Conservation (phyloP, 2,329 filamentous ascomycete genomes). For the Alternaria arbusti region DNA sequence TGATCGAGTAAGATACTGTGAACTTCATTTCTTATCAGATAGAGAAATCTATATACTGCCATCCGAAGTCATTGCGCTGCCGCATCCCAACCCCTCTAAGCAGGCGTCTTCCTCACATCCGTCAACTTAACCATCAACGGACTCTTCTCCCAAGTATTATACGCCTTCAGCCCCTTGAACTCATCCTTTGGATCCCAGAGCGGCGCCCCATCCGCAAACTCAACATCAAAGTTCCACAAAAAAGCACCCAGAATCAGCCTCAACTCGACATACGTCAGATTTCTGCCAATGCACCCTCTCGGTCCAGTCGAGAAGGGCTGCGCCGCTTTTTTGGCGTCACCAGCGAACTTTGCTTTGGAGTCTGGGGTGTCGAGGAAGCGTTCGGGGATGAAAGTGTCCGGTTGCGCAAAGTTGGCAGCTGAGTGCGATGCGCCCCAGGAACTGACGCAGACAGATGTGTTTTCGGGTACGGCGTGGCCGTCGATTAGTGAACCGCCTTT, state of each 20-base stretch:
- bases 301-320: constrained; percentile 43
- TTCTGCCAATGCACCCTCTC: constrained; percentile 40
- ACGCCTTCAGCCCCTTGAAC: constrained; percentile 37
- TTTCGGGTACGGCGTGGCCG: constrained; percentile 46
- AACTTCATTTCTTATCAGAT: neutral
- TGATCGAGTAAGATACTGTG: neutral
- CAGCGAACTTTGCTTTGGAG: constrained; percentile 17
- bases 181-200: constrained; percentile 39
- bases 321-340: constrained; percentile 37
- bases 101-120: constrained; percentile 32
- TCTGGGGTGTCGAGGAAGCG: constrained; percentile 39
- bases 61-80: neutral
- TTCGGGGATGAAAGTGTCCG: constrained; percentile 45
- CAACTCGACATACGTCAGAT: constrained; percentile 46
- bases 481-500: constrained; percentile 47
- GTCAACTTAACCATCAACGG: constrained; percentile 40
- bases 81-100: neutral
- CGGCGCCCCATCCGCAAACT: constrained; percentile 37
- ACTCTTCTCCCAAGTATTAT: constrained; percentile 45
- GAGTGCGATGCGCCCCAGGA: constrained; percentile 40
- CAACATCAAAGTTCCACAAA: constrained; percentile 45
- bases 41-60: neutral
- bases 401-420: constrained; percentile 39
- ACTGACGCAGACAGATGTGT: constrained; percentile 35
- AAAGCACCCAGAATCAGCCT: constrained; percentile 39